A percentile compares a stretch with the other conserved stretches of the same genome.
phyloP scores from a whole-genome alignment of 2,329 filamentous ascomycete species.

The Microsporum canis region DNA sequence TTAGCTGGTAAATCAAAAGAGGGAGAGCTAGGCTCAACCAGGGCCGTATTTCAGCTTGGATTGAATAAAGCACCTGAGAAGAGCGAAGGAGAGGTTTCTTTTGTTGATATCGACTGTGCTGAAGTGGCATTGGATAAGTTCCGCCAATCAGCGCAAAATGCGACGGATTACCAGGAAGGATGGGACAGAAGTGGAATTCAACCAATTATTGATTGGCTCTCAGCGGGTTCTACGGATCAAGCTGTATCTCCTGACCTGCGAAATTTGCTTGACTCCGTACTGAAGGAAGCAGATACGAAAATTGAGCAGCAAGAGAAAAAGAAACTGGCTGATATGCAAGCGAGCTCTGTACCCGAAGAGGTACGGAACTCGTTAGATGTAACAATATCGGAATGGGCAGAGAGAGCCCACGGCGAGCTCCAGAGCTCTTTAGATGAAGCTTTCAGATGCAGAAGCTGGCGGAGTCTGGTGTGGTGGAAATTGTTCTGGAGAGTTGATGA shows the following conservation, averaged over 20 bases:
- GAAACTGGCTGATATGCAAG: slow-evolving; percentile 22
- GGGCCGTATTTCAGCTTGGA: slow-evolving; percentile 34
- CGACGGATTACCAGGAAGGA: slow-evolving; percentile 57
- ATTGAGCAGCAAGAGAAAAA: slow-evolving; percentile 21
- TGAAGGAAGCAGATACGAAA: slow-evolving; percentile 35
- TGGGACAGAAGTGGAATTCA: slow-evolving; percentile 66
- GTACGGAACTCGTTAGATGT: slow-evolving; percentile 43
- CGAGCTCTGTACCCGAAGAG: slow-evolving; percentile 30
- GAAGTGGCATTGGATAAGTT: slow-evolving; percentile 54
- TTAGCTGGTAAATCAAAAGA: slow-evolving; percentile 23
- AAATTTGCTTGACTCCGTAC: slow-evolving; percentile 54
- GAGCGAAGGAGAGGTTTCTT: slow-evolving; percentile 27
- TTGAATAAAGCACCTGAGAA: slow-evolving; percentile 35
- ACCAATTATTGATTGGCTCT: slow-evolving; percentile 54
- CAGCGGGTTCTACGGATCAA: slow-evolving; percentile 32
- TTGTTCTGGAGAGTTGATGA: slow-evolving; percentile 92
- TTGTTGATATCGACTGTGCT: slow-evolving; percentile 55
- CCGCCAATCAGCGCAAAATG: slow-evolving; percentile 57
- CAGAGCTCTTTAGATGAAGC: slow-evolving; percentile 67
- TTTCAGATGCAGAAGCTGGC: slow-evolving; percentile 66
- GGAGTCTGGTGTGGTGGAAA: slow-evolving; percentile 82
- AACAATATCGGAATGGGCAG: slow-evolving; percentile 60
- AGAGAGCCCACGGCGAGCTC: slow-evolving; percentile 70
- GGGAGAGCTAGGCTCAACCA: slow-evolving; percentile 21
- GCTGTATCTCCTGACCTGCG: slow-evolving; percentile 55